Conservation (phyloP, 768 basidiomycete genomes). For the Xanthoconium stramineum region DNA sequence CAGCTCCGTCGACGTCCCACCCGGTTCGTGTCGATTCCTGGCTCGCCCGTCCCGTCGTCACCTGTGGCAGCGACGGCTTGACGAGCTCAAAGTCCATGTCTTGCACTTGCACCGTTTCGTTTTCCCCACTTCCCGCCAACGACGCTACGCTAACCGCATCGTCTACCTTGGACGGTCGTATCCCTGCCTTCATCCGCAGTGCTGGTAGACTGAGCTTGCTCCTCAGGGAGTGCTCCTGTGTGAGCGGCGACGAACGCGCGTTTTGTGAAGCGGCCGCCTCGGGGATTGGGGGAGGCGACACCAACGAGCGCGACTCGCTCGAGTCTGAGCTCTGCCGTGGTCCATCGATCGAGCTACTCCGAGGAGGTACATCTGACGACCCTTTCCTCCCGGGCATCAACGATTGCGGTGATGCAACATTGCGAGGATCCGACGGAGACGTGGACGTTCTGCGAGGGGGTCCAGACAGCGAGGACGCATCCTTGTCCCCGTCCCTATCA, state of each 20-base stretch:
- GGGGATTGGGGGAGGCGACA: slow-evolving; percentile 40
- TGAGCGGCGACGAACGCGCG: slow-evolving; percentile 24
- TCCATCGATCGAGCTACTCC: slow-evolving; percentile 21
- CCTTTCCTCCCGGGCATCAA: slow-evolving; percentile 10
- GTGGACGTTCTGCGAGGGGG: slow-evolving; percentile 9
- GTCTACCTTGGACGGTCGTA: slow-evolving; percentile 27
- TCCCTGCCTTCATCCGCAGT: slow-evolving; percentile 43
- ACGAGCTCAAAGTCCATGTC: slow-evolving; percentile 83
- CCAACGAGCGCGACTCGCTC: slow-evolving; percentile 32
- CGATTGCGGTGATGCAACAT: slow-evolving; percentile 9
- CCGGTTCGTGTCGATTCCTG: slow-evolving; percentile 49
- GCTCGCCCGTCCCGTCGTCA: slow-evolving; percentile 41
- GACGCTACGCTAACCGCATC: slow-evolving; percentile 28
- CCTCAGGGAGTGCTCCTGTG: slow-evolving; percentile 39
- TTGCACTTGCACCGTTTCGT: slow-evolving; percentile 68
- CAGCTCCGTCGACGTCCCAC: slow-evolving; percentile 18
- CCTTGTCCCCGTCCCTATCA: slow-evolving; percentile 27
- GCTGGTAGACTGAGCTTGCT: slow-evolving; percentile 69
- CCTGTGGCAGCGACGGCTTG: slow-evolving; percentile 50
- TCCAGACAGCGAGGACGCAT: slow-evolving; percentile 8
- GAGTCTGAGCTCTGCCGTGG: slow-evolving; percentile 26
- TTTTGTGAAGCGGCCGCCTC: slow-evolving; percentile 39
- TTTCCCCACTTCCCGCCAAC: slow-evolving; percentile 28
- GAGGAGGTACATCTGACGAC: slow-evolving; percentile 19
- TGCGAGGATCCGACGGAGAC: slow-evolving; percentile 12